Percentiles rank a stretch among this genome's conserved stretches.
Evolutionary conservation across 257 asterid species (phyloP).

Genomic region (Cordia subcordata): DNA sequence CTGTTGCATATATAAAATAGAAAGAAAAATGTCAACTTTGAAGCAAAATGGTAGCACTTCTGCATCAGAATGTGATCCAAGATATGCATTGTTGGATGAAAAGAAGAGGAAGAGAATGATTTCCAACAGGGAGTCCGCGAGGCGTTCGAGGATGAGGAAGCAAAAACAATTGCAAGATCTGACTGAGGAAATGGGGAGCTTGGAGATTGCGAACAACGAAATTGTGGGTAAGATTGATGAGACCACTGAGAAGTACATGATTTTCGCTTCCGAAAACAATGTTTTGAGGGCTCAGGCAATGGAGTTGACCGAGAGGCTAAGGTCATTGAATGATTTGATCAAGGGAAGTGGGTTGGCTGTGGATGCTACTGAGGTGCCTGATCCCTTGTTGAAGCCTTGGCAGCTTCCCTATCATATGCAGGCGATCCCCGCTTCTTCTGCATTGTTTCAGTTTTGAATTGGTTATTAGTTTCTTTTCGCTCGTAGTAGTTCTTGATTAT

Average conservation of each 20-base stretch:
- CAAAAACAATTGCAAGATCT: conserved; percentile 50
- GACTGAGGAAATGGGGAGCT: conserved; percentile 29
- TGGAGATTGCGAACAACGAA: conserved; percentile 44
- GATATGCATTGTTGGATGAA: conserved; percentile 35
- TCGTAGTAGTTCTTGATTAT: conserved; percentile 1
- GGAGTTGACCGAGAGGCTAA: conserved; percentile 50
- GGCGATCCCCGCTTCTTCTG: conserved; percentile 42
- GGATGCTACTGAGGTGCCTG: conserved; percentile 25
- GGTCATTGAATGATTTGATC: conserved; percentile 35
- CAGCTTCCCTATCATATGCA: conserved; percentile 45
- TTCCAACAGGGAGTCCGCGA: conserved; percentile 45
- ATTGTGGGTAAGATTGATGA: conserved; percentile 45
- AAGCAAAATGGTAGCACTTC: conserved; percentile 22
- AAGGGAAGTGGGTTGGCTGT: conserved; percentile 23
- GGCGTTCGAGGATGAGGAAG: conserved; percentile 41
- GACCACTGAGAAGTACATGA: conserved; percentile 25
- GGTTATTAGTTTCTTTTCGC: neutral
- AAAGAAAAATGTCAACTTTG: conserved; percentile 23
- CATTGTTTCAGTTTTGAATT: conserved; percentile 28
- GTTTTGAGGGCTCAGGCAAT: conserved; percentile 56
- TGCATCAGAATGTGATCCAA: conserved; percentile 29
- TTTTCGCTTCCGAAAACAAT: conserved; percentile 39
- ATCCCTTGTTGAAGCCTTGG: conserved; percentile 47
- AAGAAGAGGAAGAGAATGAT: conserved; percentile 51
- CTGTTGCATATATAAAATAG: neutral